phyloP scores from a whole-genome alignment of 2,329 filamentous ascomycete species.

The Talaromyces verruculosus region DNA sequence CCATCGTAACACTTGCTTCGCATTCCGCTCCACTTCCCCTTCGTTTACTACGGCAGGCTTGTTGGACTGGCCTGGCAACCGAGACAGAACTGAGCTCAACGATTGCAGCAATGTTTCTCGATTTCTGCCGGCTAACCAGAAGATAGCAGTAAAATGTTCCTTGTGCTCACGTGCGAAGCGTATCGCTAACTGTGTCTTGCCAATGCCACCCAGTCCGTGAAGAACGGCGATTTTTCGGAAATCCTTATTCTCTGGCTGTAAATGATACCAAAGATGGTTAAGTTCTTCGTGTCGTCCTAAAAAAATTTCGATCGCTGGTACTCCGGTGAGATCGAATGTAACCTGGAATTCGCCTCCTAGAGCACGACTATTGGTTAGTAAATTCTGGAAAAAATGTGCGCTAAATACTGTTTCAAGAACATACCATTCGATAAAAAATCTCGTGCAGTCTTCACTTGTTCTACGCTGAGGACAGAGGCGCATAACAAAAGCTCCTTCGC shows the following conservation, averaged over 20 bases:
- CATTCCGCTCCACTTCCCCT: not conserved
- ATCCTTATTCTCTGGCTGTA: not conserved
- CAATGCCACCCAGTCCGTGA: not conserved
- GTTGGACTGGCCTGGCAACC: conserved; percentile 15
- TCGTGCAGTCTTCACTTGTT: not conserved
- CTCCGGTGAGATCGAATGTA: not conserved
- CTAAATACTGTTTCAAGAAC: no score
- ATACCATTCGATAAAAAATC: not conserved
- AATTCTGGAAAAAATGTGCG: no score
- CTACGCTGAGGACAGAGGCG: not conserved
- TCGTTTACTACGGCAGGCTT: not conserved
- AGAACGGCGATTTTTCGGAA: not conserved
- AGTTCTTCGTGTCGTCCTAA: not conserved
- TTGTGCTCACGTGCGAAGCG: conserved; percentile 24
- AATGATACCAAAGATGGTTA: not conserved
- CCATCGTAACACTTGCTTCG: not conserved
- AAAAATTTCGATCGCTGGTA: not conserved
- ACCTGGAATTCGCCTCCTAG: no score
- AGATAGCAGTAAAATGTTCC: conserved; percentile 1
- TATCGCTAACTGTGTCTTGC: not conserved
- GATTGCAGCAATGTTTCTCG: conserved; percentile 25
- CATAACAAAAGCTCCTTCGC: conserved; percentile 19
- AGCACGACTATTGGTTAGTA: no score
- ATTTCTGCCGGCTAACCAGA: conserved; percentile 27
- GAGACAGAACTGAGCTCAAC: conserved; percentile 24